Conservation (phyloP, 192 early-diverging fungal species). For the Blastocladiella britannica region DNA sequence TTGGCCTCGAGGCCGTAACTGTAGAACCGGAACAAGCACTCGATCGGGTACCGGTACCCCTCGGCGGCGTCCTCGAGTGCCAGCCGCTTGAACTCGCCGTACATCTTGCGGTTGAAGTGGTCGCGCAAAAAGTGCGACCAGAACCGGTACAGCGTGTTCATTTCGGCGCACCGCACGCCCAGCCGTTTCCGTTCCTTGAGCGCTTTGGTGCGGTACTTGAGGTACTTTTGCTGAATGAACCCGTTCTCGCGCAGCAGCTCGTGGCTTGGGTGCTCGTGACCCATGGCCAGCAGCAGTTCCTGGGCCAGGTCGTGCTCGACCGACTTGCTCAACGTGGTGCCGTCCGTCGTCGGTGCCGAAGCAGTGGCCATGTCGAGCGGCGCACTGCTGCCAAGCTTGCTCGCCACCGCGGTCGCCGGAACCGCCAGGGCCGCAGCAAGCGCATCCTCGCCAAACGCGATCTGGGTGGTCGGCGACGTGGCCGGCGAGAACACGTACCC, state of each 20-base stretch:
- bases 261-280: constrained; percentile 72
- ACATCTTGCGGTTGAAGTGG: constrained; percentile 85
- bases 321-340: background rate
- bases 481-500: constrained; percentile 53
- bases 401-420: constrained; percentile 7
- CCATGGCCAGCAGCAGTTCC: no score
- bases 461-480: constrained; percentile 37
- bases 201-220: constrained; percentile 82
- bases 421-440: background rate
- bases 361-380: background rate
- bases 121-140: constrained; percentile 97
- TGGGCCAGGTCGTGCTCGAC: background rate
- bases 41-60: constrained; percentile 84
- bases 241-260: constrained; percentile 88
- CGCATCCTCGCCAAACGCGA: constrained; percentile 19
- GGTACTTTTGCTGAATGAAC: constrained; percentile 93
- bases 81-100: constrained; percentile 71
- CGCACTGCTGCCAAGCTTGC: constrained; percentile 8
- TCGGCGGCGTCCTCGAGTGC: constrained; percentile 70
- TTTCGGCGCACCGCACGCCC: constrained; percentile 81
- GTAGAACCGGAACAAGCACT: constrained; percentile 94
- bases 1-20: constrained; percentile 85
- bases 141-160: constrained; percentile 95
- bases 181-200: constrained; percentile 76
- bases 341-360: background rate